Base-by-base conservation (phyloP, 1,139 yeast species). In the Debaryomyces sp. region DNA sequence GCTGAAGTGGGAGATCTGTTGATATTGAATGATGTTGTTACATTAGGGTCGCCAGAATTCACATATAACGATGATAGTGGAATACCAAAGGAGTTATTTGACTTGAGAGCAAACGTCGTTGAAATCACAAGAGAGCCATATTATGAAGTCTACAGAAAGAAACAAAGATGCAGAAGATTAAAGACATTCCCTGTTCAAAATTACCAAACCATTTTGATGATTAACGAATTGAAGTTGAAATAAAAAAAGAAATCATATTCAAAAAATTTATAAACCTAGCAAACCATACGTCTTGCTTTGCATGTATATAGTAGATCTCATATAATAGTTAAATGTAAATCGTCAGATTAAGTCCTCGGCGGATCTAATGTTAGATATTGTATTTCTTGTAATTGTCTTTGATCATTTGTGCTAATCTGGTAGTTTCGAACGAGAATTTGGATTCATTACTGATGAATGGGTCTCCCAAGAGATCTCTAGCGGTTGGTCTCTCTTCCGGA, bases 71-170 rank as follows among this genome's bases (percentile, higher is more conserved):
- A 67, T 43, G 61, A 61, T 29, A 47, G 64, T 2, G 80, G 80
- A 1, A 72, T 76, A 29, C 60, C 70, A 1, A 48, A 53, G 7
- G 64, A 62, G 5, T 69, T 85, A 13, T 87, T 77, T 63, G 73
- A 81, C 5, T 77, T 94, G 57, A 84, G 78, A 53, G 99, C 96
- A 15, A 81, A 82, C 26, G 92, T 94, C 42, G 71, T 89, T 29
- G 99, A 92, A 62, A 87, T 90, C 70, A 89, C 97, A 1, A 82
- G 89, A 59, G 88, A 88, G 55, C 96, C 95, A 54, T 81, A 88
- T 70, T 78, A 83, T 50, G 75, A 74, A 52, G 78, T 73, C 12
- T 63, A 66, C 55, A 78, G 85, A 41, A 85, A 82, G 64, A 89
- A 88, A 66, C 85, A 87, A 65, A 84, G 98, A 71, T 81, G 90